These are phyloP conservation scores for Aspergillus glaucus DNA, from an alignment of 2,329 filamentous ascomycete genomes.

Conservation along the genomic window DNA sequence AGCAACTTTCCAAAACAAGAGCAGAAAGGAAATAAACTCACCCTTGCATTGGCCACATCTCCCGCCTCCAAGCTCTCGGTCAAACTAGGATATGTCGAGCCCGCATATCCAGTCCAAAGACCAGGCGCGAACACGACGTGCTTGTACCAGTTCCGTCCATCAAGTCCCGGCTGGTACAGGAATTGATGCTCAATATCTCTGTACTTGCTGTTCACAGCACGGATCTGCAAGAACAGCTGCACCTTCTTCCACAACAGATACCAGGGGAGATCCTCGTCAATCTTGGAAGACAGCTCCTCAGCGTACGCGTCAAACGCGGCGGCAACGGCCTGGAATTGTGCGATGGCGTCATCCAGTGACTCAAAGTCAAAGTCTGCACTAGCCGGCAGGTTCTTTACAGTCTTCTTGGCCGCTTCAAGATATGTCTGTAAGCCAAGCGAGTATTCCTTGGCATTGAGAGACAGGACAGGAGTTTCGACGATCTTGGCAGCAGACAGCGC, in stretches of 20 bases:
- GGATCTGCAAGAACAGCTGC: constrained; percentile 57
- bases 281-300: constrained; percentile 40
- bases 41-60: constrained; percentile 44
- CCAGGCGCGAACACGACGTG: constrained; percentile 91
- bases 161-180: constrained; percentile 67
- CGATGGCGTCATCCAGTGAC: constrained; percentile 45
- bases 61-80: constrained; percentile 54
- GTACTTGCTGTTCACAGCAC: constrained; percentile 69
- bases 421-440: constrained; percentile 49
- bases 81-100: constrained; percentile 61
- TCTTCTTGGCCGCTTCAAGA: constrained; percentile 27
- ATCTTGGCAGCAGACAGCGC: constrained; percentile 57
- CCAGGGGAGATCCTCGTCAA: constrained; percentile 61
- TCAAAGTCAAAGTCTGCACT: constrained; percentile 35
- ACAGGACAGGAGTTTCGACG: constrained; percentile 55
- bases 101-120: constrained; percentile 84
- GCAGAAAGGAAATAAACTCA: constrained; percentile 32
- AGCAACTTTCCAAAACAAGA: constrained; percentile 5
- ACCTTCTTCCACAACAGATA: constrained; percentile 68
- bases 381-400: constrained; percentile 18
- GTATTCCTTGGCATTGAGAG: constrained; percentile 61
- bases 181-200: constrained; percentile 79
- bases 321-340: constrained; percentile 44
- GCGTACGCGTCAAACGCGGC: constrained; percentile 48
- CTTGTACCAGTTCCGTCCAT: constrained; percentile 82